Percentiles rank a stretch among this genome's conserved stretches.
Conservation (phyloP, 345 rosid species). For the Jatropha curcas region DNA sequence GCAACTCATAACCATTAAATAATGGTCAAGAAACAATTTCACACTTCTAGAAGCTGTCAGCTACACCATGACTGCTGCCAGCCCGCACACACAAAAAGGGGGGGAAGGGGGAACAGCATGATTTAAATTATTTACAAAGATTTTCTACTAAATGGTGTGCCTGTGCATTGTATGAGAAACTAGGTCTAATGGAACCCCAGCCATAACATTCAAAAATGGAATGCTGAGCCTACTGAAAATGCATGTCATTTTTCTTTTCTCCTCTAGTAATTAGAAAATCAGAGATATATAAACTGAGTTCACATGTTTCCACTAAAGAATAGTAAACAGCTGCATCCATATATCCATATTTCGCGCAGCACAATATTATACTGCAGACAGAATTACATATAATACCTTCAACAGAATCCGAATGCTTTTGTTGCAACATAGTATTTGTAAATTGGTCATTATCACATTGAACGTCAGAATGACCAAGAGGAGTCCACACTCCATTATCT, state of each 20-base stretch:
- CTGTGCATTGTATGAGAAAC: not conserved
- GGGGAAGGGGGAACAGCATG: not conserved
- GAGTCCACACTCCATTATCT: not conserved
- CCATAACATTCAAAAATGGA: not conserved
- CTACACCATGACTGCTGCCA: not conserved
- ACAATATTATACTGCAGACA: not conserved
- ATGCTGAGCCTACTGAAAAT: not conserved
- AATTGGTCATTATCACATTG: not conserved
- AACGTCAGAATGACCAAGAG: not conserved
- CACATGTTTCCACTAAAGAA: slow-evolving; percentile 6
- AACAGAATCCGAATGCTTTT: slow-evolving; percentile 13
- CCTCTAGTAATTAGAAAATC: slow-evolving; percentile 36
- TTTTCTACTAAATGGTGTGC: not conserved
- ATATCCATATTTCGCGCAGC: slow-evolving; percentile 1
- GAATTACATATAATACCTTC: slow-evolving; percentile 39
- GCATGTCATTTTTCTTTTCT: slow-evolving; percentile 37
- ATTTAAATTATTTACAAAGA: not conserved
- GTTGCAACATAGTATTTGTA: slow-evolving; percentile 18
- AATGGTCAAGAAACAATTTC: not conserved
- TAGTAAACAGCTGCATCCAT: not conserved
- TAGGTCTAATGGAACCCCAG: not conserved
- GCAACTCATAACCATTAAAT: not conserved
- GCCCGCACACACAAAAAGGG: too few relatives aligned
- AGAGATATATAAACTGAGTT: slow-evolving; percentile 21
- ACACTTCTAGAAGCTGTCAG: not conserved